phyloP scores from a whole-genome alignment of 1,139 yeast species.

The Zygoascus hellenicus region DNA sequence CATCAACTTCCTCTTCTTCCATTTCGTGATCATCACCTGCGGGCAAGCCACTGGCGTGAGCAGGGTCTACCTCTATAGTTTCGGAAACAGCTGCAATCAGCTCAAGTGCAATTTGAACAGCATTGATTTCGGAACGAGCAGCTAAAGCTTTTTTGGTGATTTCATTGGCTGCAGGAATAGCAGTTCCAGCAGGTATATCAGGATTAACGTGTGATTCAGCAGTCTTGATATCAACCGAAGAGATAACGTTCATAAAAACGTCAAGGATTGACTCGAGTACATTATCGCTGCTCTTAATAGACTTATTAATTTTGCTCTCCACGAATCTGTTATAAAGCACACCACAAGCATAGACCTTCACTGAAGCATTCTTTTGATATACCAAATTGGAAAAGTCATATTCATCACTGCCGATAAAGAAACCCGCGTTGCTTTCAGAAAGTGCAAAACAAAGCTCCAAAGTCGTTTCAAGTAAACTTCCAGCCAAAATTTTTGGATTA shows the following conservation, averaged over 20 bases:
- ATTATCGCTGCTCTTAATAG: constrained; percentile 15
- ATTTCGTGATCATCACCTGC: constrained; percentile 18
- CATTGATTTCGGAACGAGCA: constrained; percentile 50
- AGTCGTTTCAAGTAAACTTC: constrained; percentile 16
- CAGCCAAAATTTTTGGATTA: not conserved
- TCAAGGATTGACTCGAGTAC: constrained; percentile 22
- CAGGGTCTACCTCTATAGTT: constrained; percentile 37
- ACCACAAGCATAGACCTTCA: constrained; percentile 3
- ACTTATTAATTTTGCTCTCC: constrained; percentile 11
- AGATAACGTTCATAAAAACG: constrained; percentile 21
- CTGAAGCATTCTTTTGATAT: constrained; percentile 10
- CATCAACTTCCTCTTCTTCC: constrained; percentile 16
- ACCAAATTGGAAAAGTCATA: constrained; percentile 12
- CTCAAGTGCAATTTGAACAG: constrained; percentile 68
- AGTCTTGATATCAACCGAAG: constrained; percentile 40
- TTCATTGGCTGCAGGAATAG: constrained; percentile 36
- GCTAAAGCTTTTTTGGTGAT: constrained; percentile 38
- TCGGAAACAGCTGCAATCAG: constrained; percentile 72
- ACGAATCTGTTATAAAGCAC: constrained; percentile 21
- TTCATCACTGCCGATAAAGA: constrained; percentile 9
- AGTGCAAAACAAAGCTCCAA: constrained; percentile 24
- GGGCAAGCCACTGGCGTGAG: constrained; percentile 12
- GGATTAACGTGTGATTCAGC: constrained; percentile 28
- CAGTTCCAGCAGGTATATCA: constrained; percentile 39
- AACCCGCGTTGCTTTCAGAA: constrained; percentile 24